Base-by-base conservation (phyloP, 2,329 filamentous ascomycete genomes). In the Penicillium griseofulvum region DNA sequence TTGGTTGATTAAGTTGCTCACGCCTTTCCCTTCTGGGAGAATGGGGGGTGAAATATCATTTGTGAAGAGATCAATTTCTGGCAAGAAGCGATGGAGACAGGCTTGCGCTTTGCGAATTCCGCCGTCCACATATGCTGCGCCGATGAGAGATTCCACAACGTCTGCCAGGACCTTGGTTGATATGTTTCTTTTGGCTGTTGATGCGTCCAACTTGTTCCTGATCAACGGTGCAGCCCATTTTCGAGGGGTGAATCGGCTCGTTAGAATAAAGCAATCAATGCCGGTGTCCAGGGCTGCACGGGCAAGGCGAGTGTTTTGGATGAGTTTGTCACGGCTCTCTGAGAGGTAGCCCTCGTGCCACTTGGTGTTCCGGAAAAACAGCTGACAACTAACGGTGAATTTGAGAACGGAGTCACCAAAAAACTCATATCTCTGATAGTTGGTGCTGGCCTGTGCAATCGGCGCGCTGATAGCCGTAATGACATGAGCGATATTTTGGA, bases 351-450 rank as follows among this genome's bases (percentile, higher is more conserved):
- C 87, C 72, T 97, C 93, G 0, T 90, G 90, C 81, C 84, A 91
- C 5, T 80, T 74, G 0, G 83, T 82, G 57, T 91, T 72, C 31
- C 79, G 68, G 17, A 80, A 79, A 67, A 81, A 78, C 5, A 92
- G 78, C 52, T 91, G 87, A 1, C 90, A 70, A 0, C 86, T 84
- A 0, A 88, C 81, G 44, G 83, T 84, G 54, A 87, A 83, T 66
- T 97, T 97, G 36, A 97, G 78, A 1, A 96, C 79, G 0, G 85
- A 86, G 65, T 97, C 93, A 0, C 94, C 94, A 0, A 97, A 76
- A 62, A 95, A 95, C 68, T 97, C 94, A 0, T 96, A 77, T 3
- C 88, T 80, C 65, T 97, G 88, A 67, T 97, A 97, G 60, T 96
- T 82, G 0, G 79, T 80, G 1, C 75, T 70, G 45, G 86, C 84